These are phyloP conservation scores for Hypoxylon sp. DNA, from an alignment of 2,329 filamentous ascomycete species.

Conservation along the genomic window DNA sequence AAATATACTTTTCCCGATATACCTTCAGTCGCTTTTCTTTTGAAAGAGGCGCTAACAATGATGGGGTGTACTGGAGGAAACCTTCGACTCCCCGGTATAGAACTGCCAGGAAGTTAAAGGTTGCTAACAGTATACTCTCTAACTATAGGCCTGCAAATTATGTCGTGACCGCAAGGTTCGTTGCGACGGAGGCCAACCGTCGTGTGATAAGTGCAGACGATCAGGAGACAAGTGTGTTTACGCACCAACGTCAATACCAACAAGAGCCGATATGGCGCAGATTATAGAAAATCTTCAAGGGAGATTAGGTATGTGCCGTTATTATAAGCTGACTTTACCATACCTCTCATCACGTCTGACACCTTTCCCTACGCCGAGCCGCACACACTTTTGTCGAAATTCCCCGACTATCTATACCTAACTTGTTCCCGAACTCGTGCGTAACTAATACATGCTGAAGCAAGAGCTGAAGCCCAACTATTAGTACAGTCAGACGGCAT, in stretches of 20 bases:
- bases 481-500: background rate
- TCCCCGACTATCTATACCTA: background rate
- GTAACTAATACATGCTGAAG: background rate
- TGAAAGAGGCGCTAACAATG: background rate
- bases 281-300: constrained; percentile 9
- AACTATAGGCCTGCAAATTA: background rate
- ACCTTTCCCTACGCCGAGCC: background rate
- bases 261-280: constrained; percentile 6
- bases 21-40: too few relatives aligned
- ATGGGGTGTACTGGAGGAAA: background rate
- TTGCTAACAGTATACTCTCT: background rate
- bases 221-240: constrained; percentile 3
- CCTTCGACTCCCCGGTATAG: background rate
- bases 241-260: background rate
- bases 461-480: constrained; percentile 3
- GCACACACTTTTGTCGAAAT: background rate
- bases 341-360: background rate
- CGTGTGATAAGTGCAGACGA: constrained; percentile 5
- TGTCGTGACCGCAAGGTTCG: constrained; percentile 8
- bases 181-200: constrained; percentile 4
- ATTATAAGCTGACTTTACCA: background rate
- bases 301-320: background rate
- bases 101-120: background rate
- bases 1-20: background rate
- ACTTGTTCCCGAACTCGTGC: background rate